These are phyloP conservation scores for Iberis pinnata DNA, from an alignment of 345 rosid genomes.

Conservation along the genomic window DNA sequence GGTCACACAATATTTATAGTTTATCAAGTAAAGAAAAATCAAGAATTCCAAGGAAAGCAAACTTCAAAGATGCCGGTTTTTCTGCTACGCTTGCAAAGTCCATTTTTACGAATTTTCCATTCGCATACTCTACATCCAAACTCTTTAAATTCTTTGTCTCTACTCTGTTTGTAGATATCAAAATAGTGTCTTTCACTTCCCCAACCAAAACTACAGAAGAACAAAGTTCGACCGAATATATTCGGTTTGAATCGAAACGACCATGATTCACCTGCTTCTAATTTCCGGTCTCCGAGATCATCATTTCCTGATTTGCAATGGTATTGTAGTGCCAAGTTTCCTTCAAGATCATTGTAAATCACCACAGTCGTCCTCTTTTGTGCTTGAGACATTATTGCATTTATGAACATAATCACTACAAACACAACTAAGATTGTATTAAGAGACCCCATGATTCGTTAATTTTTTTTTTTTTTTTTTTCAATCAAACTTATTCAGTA, in stretches of 20 bases:
- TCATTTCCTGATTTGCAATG: conserved; percentile 4
- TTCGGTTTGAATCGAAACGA: neutral
- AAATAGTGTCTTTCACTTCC: neutral
- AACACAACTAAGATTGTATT: neutral
- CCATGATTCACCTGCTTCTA: conserved; percentile 8
- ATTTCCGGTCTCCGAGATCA: neutral
- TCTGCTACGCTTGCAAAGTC: neutral
- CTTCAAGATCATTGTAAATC: neutral
- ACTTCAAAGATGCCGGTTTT: neutral
- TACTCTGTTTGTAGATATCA: conserved; percentile 10
- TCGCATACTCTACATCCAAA: neutral
- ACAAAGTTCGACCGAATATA: neutral
- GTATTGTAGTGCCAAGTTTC: neutral
- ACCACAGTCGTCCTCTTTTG: neutral
- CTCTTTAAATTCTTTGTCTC: neutral
- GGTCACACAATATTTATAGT: too few species aligned
- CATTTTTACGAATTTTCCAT: neutral
- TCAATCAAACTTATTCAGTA: too few species aligned
- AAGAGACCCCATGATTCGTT: neutral
- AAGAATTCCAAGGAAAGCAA: neutral
- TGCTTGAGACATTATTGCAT: neutral
- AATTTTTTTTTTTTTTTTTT: too few species aligned
- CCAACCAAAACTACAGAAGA: conserved; percentile 3
- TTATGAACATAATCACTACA: neutral
- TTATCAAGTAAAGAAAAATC: too few species aligned